Base-by-base conservation (phyloP, 2,329 filamentous ascomycete genomes). In the Rhynchosporium graminicola region DNA sequence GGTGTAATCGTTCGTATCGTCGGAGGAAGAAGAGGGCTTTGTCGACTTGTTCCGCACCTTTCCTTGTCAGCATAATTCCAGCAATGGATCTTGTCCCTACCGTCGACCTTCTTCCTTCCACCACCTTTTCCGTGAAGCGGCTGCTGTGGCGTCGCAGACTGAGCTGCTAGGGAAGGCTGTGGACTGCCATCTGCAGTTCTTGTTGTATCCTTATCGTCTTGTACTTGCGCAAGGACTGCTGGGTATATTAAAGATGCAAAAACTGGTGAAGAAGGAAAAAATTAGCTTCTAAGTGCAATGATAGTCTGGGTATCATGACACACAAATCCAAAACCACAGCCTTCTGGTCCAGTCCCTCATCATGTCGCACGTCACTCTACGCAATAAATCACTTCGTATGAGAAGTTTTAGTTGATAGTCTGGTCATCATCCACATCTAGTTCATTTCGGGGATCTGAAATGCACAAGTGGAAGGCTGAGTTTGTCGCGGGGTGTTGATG, bases 11-110 rank as follows among this genome's bases (percentile, higher is more conserved):
- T 66, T 75, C 70, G 55, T 73, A 70, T 61, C 64, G 65, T 31
- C 68, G 72, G 40, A 77, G 71, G 59, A 73, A 70, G 29, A 65
- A 58, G 10, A 77, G 69, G n/a, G 76, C 75, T 67, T 76, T 73
- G 3, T 74, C 67, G 12, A 77, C 73, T 46, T 75, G 64, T 59
- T 74, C 72, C 33, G 68, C 64, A 20, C 71, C 73, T 75, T 61
- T 20, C 8, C 28, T 12, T 15, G 42, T 74, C 61, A 74, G 70
- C 50, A 15, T n/a, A 12, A n/a, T 10, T 33, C 6, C 8, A 52
- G 46, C 9, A 40, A 36, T 4, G 38, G 10, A 13, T 46, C 45
- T 55, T 36, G 28, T 48, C 13, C 66, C 65, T 60, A 73, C 72
- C 71, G 64, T 69, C 69, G 48, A 66, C 64, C 47, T 59, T 70